Base-by-base conservation (phyloP, 306 rosid genomes). In the Trifolium pratense region DNA sequence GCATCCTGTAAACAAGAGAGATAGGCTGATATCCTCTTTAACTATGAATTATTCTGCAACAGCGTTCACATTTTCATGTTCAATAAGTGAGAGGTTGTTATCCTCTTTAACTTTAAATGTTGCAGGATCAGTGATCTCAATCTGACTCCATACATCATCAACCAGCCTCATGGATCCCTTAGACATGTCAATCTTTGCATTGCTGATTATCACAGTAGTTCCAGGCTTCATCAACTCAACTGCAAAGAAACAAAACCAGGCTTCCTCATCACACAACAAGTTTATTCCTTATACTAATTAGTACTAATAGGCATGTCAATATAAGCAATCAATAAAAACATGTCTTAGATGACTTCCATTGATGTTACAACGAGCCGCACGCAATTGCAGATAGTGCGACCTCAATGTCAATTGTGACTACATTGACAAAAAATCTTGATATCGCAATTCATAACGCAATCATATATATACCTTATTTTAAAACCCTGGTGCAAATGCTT, bases 151-250 rank as follows among this genome's bases (percentile, higher is more conserved):
- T 74, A 78, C 74, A 68, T 82, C 83, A 45, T 78, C 86, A 34
- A 78, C 78, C 43, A 82, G 55, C 80, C 86, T 82, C 86, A 82
- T 82, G 10, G 86, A 82, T 52, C 86, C 86, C 75, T 82, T 78
- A 25, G 78, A 82, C 86, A 82, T 82, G 80, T 82, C 86, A 18
- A 84, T 84, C 79, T 81, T 84, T 42, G 88, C 83, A 20, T 84
- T 84, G 6, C 88, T 83, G 63, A 84, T 74, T 57, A 84, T 84
- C 42, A 84, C 83, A 0, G 88, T 84, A 11, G 62, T 53, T 5
- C 36, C 88, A 0, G 86, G 68, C 74, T 78, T 78, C 88, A 84
- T 81, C 75, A 84, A 17, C 20, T 84, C 86, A 53, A 81, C 88
- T 84, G 88, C 73, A 59, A 29, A 26, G 65, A 59, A 14, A 59